phyloP scores from a whole-genome alignment of 805 yeast species.

The Lipomyces oligophaga region DNA sequence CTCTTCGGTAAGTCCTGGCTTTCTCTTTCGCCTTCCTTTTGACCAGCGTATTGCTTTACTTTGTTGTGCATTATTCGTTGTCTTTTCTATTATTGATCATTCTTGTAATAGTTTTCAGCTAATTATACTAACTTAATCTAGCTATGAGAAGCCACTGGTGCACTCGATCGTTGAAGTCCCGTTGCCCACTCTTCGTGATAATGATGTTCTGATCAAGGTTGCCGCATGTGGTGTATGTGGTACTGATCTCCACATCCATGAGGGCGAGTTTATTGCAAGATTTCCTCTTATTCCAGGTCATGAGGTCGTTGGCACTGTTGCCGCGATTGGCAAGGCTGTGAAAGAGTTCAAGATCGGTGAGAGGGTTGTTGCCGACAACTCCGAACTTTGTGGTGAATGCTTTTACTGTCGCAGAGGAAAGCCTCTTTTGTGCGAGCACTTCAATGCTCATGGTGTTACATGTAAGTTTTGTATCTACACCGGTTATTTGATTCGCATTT shows the following conservation, averaged over 20 bases:
- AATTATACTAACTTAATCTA: not conserved
- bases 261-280: conserved; percentile 26
- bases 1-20: conserved; percentile 24
- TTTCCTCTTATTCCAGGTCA: conserved; percentile 28
- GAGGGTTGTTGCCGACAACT: conserved; percentile 27
- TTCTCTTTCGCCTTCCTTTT: not conserved
- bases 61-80: not conserved
- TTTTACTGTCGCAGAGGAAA: conserved; percentile 27
- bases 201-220: conserved; percentile 26
- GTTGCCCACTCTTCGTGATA: conserved; percentile 19
- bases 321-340: conserved; percentile 24
- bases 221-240: conserved; percentile 28
- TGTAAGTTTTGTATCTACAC: not conserved
- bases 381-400: conserved; percentile 26
- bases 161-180: conserved; percentile 21
- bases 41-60: not conserved
- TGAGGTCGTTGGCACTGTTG: conserved; percentile 27
- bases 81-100: too few relatives aligned
- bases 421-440: conserved; percentile 25
- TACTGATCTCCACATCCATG: conserved; percentile 27
- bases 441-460: conserved; percentile 27
- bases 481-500: not conserved
- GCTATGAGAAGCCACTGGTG: conserved; percentile 24
- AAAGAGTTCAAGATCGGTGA: conserved; percentile 20
- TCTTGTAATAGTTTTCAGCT: too few relatives aligned